Conservation (phyloP, 2,329 filamentous ascomycete species). For the Trichoderma simmonsii region DNA sequence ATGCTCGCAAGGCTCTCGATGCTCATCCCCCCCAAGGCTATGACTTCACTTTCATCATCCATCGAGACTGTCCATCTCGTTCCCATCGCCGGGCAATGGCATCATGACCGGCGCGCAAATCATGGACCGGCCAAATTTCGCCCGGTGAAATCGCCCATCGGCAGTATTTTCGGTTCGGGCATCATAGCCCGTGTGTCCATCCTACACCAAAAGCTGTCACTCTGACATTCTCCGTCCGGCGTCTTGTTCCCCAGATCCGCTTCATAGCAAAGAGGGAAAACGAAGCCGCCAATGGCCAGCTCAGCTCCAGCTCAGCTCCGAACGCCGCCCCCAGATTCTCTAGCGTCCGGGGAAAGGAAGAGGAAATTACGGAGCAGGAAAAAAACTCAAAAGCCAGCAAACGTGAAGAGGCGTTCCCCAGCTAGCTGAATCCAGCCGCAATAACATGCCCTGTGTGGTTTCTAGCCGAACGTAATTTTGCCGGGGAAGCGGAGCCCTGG, state of each 20-base stretch:
- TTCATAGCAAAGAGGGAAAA: background rate
- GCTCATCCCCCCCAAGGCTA: background rate
- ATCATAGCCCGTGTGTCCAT: background rate
- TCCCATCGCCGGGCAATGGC: background rate
- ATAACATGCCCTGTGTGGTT: background rate
- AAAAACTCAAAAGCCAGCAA: background rate
- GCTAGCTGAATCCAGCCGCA: background rate
- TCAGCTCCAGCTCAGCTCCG: background rate
- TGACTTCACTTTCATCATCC: slow-evolving; percentile 5
- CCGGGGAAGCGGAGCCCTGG: slow-evolving; percentile 3
- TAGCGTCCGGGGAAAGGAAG: background rate
- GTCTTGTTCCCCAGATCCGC: background rate
- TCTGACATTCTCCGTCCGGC: background rate
- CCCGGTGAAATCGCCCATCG: background rate
- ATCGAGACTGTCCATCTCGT: background rate
- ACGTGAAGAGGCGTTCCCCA: background rate
- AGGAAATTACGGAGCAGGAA: background rate
- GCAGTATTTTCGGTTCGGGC: background rate
- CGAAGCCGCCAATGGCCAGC: background rate
- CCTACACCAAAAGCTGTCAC: background rate
- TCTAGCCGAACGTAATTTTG: background rate
- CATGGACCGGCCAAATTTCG: background rate
- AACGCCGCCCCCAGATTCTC: background rate
- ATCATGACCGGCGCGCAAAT: background rate
- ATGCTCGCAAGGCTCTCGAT: background rate